Percentiles rank a stretch among this genome's conserved stretches.
phyloP scores from a whole-genome alignment of 805 yeast species.

The Metschnikowia orientalis region DNA sequence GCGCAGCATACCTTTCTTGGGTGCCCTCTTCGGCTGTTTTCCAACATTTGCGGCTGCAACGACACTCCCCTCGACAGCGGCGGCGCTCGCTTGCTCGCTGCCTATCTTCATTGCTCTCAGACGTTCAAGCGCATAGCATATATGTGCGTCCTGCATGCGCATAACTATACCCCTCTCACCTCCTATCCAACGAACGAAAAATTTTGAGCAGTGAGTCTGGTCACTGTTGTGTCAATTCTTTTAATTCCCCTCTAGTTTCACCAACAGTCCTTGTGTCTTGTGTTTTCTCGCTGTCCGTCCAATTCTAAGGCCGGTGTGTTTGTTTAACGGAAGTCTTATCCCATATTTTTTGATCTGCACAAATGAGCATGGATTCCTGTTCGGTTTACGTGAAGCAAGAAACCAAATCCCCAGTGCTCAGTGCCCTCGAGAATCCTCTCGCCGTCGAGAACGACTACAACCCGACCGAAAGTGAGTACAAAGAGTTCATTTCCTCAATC shows the following conservation, averaged over 20 bases:
- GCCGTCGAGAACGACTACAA: no score
- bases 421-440: background rate
- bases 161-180: conserved; percentile 13
- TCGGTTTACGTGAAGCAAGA: conserved; percentile 3
- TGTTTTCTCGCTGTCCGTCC: no score
- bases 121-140: conserved; percentile 7
- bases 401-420: conserved; percentile 1
- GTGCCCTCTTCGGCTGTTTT: no score
- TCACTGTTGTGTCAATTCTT: background rate
- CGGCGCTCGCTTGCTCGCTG: conserved; percentile 1
- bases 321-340: no score
- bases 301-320: no score
- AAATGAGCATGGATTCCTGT: background rate
- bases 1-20: no score
- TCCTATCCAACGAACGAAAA: conserved; percentile 13
- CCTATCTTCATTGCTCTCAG: no score
- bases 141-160: conserved; percentile 10
- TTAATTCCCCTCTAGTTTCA: background rate
- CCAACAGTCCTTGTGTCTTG: no score
- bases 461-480: background rate
- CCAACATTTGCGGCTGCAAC: no score
- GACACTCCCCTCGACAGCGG: background rate
- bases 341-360: background rate
- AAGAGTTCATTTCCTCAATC: background rate
- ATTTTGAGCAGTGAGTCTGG: conserved; percentile 5